phyloP scores from a whole-genome alignment of 306 rosid species.

The Cercis canadensis region DNA sequence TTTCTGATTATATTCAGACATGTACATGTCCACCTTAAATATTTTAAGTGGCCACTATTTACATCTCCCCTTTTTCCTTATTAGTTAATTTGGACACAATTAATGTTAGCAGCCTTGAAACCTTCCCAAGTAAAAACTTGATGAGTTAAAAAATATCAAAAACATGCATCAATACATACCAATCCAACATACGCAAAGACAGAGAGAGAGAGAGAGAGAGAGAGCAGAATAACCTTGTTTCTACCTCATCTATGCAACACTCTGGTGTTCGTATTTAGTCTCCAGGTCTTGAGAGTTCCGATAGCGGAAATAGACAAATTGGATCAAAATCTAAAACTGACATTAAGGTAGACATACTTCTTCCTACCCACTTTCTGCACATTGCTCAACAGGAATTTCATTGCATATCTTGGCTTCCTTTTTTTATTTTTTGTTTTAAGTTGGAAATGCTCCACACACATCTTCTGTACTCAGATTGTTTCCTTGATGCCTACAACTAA shows the following conservation, averaged over 20 bases:
- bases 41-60: background rate
- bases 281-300: conserved; percentile 16
- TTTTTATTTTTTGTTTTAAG: conserved; percentile 12
- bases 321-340: conserved; percentile 64
- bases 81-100: conserved; percentile 3
- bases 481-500: conserved; percentile 10
- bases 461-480: conserved; percentile 9
- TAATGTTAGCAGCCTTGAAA: conserved; percentile 13
- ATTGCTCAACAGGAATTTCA: conserved; percentile 31
- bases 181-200: background rate
- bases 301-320: conserved; percentile 58
- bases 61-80: conserved; percentile 2
- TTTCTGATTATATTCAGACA: conserved; percentile 3
- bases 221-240: conserved; percentile 50
- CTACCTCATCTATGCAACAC: conserved; percentile 35
- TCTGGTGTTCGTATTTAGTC: conserved; percentile 30
- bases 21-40: background rate
- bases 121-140: background rate
- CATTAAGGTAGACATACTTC: conserved; percentile 45
- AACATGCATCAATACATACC: conserved; percentile 6
- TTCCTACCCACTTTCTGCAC: conserved; percentile 17
- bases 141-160: conserved; percentile 20
- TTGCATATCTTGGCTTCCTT: background rate
- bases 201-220: conserved; percentile 14
- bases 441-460: conserved; percentile 8